These are phyloP conservation scores for Alnus rubra DNA, from an alignment of 306 rosid species.

Conservation along the genomic window DNA sequence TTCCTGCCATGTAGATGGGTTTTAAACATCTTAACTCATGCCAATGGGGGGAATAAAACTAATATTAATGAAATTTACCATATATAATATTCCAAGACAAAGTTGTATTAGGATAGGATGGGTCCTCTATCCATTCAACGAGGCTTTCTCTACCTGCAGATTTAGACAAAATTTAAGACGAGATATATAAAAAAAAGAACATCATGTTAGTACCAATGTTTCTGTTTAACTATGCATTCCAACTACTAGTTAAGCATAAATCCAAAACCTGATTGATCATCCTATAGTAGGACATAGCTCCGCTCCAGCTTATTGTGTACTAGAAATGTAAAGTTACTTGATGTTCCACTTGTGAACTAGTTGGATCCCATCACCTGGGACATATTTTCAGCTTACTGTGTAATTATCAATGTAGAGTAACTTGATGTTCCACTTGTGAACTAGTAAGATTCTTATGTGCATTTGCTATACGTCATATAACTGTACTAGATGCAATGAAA, in stretches of 20 bases:
- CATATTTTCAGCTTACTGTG: not conserved
- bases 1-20: constrained; percentile 33
- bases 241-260: not conserved
- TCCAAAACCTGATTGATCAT: not conserved
- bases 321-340: not conserved
- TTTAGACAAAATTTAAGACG: not conserved
- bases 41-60: not conserved
- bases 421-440: not conserved
- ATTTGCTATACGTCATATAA: not conserved
- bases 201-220: not conserved
- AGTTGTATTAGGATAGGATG: constrained; percentile 43
- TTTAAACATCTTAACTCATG: not conserved
- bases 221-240: not conserved
- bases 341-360: not conserved
- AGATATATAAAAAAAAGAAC: not conserved
- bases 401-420: not conserved
- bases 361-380: not conserved
- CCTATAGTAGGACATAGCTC: not conserved
- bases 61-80: constrained; percentile 30
- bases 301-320: not conserved
- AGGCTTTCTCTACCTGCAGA: constrained; percentile 53
- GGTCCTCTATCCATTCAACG: constrained; percentile 47
- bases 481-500: not conserved
- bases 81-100: constrained; percentile 53
- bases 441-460: not conserved